Evolutionary conservation across 139 green algal genomes (phyloP), one percentile per base, ranked within the genome.

Genomic region (Picochlorum sp.): DNA sequence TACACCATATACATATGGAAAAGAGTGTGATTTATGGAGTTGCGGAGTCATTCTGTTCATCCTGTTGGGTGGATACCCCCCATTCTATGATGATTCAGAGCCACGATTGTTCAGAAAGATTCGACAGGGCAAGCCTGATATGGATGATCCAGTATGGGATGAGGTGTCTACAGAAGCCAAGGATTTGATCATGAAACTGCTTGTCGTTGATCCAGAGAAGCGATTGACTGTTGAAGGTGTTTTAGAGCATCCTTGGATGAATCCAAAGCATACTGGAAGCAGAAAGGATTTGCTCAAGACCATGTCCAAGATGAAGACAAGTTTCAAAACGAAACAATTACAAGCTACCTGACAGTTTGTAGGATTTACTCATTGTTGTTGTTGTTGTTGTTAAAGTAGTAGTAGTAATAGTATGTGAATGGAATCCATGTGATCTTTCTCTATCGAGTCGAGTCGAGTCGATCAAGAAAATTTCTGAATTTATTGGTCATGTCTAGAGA

Each of bases 91-190:
- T 60, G 88, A 95, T 57, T 85, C 69, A 38, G 89, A 97, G 67
- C 83, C 86, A n/a, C 68, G 77, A 50, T 81, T 97, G 44, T 96
- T 95, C 76, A 70, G 89, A 18, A 85, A 86, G 72, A 96, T 97
- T 55, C 62, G 71, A 51, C 79, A 76, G 38, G 88, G 85, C 20
- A 60, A 77, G 4, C 95, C 78, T 72, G 74, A 59, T 49, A 92
- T 95, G 58, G 78, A 89, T 30, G 85, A 95, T 64, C 75, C 86
- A 5, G 86, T 90, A 4, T 95, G 90, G 90, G 70, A 88, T 49
- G 38, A 51, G 8, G 69, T 75, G 0, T 59, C 26, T 9, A 34
- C 8, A 5, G 49, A 65, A 3, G 73, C 73, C 26, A 79, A 79
- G 45, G 73, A 79, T 24, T 18, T 79, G 8, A 77, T 79, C 49